Conservation (phyloP, 2,329 filamentous ascomycete species). For the Exophiala aquamarina region DNA sequence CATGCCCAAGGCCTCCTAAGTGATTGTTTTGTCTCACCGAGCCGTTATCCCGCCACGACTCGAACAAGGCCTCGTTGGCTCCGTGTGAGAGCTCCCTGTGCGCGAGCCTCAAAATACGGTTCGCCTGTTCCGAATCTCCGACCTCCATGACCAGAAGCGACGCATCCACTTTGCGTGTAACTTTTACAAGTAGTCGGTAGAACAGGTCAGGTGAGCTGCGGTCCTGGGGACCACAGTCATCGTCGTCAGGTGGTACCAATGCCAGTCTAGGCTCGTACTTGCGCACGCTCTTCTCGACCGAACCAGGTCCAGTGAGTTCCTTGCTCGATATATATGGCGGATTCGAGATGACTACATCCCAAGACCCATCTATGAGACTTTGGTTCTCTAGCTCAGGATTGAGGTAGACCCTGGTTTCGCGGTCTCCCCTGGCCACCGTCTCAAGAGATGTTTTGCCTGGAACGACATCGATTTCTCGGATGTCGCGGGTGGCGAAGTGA, state of each 20-base stretch:
- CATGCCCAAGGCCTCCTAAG: background rate
- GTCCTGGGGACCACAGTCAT: no score
- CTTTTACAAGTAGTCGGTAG: conserved; percentile 63
- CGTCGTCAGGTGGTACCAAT: conserved; percentile 54
- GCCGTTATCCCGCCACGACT: conserved; percentile 25
- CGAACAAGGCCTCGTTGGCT: conserved; percentile 3
- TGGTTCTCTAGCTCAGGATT: background rate
- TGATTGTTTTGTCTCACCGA: conserved; percentile 1
- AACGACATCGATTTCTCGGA: conserved; percentile 30
- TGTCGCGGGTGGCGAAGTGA: conserved; percentile 49
- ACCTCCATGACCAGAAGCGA: conserved; percentile 68
- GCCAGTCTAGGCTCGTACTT: conserved; percentile 79
- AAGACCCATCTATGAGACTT: conserved; percentile 14
- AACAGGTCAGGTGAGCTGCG: conserved; percentile 54
- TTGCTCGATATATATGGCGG: conserved; percentile 81
- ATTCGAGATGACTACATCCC: conserved; percentile 78
- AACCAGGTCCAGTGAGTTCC: conserved; percentile 54
- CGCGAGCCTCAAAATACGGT: conserved; percentile 54
- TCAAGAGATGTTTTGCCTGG: background rate
- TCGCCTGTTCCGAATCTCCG: conserved; percentile 67
- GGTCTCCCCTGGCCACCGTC: conserved; percentile 2
- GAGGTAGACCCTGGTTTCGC: background rate
- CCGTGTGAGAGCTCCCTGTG: background rate
- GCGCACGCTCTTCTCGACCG: conserved; percentile 68
- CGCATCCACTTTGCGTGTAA: conserved; percentile 53